Evolutionary conservation across 2,329 filamentous ascomycete genomes (phyloP).

Genomic region (Raffaelea ambrosiae): DNA sequence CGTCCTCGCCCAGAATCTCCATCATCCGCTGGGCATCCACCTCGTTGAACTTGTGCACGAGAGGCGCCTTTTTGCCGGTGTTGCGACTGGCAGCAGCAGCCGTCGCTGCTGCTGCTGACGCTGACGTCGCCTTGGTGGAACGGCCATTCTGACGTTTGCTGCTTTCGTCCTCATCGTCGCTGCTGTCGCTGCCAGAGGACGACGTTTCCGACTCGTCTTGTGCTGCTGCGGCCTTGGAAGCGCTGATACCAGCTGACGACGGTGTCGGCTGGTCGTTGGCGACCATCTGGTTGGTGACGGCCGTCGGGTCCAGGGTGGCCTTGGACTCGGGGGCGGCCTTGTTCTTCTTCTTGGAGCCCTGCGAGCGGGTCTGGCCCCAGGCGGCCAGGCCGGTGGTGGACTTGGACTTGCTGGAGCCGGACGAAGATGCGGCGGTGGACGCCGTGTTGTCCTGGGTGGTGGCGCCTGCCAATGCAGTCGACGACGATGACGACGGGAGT

Average conservation of each 20-base stretch:
- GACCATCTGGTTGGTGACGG: background rate
- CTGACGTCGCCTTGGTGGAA: background rate
- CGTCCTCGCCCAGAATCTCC: constrained; percentile 70
- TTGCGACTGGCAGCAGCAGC: background rate
- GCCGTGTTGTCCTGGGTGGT: background rate
- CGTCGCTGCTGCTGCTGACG: background rate
- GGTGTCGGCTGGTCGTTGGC: background rate
- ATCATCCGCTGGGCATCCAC: constrained; percentile 51
- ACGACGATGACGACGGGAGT: too few relatives aligned
- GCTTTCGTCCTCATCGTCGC: background rate
- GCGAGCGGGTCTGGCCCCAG: background rate
- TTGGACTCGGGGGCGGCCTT: background rate
- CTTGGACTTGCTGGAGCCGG: background rate
- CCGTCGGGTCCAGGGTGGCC: background rate
- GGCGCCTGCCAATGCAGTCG: too few relatives aligned
- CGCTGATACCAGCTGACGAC: background rate
- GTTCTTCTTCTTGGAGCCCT: background rate
- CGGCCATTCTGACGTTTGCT: background rate
- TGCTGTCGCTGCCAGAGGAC: background rate
- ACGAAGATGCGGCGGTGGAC: background rate
- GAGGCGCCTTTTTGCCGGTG: background rate
- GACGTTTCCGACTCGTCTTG: background rate
- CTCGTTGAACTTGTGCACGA: too few relatives aligned
- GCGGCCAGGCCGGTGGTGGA: too few relatives aligned
- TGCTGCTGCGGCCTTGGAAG: background rate